phyloP scores from a whole-genome alignment of 31 red algal species.

The Bonnemaisonia californica region DNA sequence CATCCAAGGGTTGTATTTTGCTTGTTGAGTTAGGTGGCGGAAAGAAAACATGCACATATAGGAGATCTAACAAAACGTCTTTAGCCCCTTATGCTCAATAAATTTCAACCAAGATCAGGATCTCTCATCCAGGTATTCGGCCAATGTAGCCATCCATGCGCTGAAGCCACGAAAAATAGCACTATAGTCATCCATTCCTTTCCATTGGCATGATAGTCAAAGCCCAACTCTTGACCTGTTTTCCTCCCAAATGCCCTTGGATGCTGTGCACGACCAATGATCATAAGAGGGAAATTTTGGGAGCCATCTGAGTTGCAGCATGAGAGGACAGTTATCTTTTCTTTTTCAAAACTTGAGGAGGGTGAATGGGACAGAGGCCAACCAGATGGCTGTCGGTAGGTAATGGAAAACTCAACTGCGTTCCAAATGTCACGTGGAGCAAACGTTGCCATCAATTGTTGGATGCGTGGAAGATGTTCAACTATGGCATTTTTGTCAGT shows the following conservation, averaged over 20 bases:
- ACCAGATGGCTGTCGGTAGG: neutral
- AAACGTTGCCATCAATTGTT: neutral
- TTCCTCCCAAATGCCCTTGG: slow-evolving; percentile 19
- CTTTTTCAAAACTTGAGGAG: neutral
- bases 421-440: slow-evolving; percentile 4
- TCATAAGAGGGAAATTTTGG: slow-evolving; percentile 3
- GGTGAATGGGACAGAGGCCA: neutral
- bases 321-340: slow-evolving; percentile 14
- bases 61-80: neutral
- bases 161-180: slow-evolving; percentile 22
- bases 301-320: slow-evolving; percentile 8
- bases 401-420: slow-evolving; percentile 2
- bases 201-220: slow-evolving; percentile 27
- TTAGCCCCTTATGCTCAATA: slow-evolving; percentile 9
- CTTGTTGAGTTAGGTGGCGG: slow-evolving; percentile 21
- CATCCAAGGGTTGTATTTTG: slow-evolving; percentile 17
- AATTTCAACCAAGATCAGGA: slow-evolving; percentile 21
- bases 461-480: neutral
- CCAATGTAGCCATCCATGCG: neutral
- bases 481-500: neutral
- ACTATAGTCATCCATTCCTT: slow-evolving; percentile 24
- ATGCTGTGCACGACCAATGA: neutral
- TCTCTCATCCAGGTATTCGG: neutral
- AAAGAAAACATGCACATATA: neutral
- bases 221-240: neutral